Conservation (phyloP, 2,329 filamentous ascomycete species). For the Cadophora malorum region DNA sequence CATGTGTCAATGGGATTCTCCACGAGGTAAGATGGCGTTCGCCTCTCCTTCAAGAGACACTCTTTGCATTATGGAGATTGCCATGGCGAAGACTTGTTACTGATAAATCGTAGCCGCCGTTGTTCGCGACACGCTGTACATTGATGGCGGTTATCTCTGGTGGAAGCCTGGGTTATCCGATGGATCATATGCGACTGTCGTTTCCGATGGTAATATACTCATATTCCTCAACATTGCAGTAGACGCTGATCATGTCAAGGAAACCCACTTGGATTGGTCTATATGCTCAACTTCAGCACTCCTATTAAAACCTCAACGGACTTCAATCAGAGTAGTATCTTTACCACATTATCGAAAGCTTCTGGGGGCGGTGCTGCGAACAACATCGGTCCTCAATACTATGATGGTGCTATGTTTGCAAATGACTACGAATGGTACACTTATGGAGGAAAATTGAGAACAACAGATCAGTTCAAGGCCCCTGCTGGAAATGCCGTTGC, state of each 20-base stretch:
- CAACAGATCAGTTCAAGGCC: constrained; percentile 46
- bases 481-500: constrained; percentile 54
- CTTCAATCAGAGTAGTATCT: constrained; percentile 59
- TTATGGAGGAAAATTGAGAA: constrained; percentile 63
- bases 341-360: constrained; percentile 57
- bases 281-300: constrained; percentile 63
- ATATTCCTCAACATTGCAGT: neutral
- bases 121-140: constrained; percentile 66
- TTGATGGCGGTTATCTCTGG: constrained; percentile 65
- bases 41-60: neutral
- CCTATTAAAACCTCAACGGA: constrained; percentile 56
- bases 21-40: constrained; percentile 47
- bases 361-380: constrained; percentile 53
- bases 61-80: neutral
- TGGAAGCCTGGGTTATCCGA: constrained; percentile 60
- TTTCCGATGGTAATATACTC: constrained; percentile 52
- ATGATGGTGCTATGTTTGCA: constrained; percentile 68
- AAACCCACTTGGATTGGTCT: constrained; percentile 59
- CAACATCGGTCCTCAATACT: constrained; percentile 61
- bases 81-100: constrained; percentile 22
- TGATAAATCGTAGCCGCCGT: constrained; percentile 55
- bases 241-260: constrained; percentile 46
- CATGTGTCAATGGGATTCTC: constrained; percentile 62
- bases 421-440: constrained; percentile 69
- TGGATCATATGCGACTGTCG: constrained; percentile 46